phyloP scores from a whole-genome alignment of 805 yeast genomes.

The Candida verbasci region DNA sequence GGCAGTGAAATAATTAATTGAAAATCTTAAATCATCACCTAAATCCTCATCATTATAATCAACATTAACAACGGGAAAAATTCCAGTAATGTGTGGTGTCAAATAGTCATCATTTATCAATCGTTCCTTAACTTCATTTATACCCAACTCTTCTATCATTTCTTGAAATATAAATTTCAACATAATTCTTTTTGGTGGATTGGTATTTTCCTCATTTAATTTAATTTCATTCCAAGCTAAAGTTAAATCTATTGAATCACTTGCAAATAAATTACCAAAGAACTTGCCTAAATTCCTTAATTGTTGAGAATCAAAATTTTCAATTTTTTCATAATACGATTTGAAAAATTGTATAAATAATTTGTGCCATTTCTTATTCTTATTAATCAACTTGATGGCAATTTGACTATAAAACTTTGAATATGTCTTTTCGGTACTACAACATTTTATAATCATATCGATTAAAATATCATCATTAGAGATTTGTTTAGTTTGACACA shows the following conservation, averaged over 20 bases:
- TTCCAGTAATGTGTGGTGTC: constrained; percentile 44
- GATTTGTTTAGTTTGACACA: constrained; percentile 31
- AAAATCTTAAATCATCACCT: constrained; percentile 65
- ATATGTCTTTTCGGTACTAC: constrained; percentile 82
- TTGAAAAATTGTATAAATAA: constrained; percentile 49
- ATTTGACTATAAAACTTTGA: constrained; percentile 80
- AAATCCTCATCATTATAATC: constrained; percentile 36
- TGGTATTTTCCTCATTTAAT: constrained; percentile 68
- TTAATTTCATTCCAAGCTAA: constrained; percentile 50
- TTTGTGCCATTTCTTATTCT: constrained; percentile 52
- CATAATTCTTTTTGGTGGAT: constrained; percentile 77
- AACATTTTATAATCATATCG: constrained; percentile 73
- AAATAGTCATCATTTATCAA: constrained; percentile 48
- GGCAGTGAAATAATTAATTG: constrained; percentile 90
- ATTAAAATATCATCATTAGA: constrained; percentile 50
- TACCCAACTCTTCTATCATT: constrained; percentile 72
- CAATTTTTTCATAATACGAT: constrained; percentile 52
- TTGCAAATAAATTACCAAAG: constrained; percentile 79
- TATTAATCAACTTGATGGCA: constrained; percentile 57
- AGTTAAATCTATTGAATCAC: constrained; percentile 62
- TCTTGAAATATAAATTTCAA: constrained; percentile 78
- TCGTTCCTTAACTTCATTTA: constrained; percentile 43
- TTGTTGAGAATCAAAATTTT: constrained; percentile 66
- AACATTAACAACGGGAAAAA: constrained; percentile 55
- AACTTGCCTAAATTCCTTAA: constrained; percentile 76